Base-by-base conservation (phyloP, 116 monocot species). In the Dioscorea cayenensis region DNA sequence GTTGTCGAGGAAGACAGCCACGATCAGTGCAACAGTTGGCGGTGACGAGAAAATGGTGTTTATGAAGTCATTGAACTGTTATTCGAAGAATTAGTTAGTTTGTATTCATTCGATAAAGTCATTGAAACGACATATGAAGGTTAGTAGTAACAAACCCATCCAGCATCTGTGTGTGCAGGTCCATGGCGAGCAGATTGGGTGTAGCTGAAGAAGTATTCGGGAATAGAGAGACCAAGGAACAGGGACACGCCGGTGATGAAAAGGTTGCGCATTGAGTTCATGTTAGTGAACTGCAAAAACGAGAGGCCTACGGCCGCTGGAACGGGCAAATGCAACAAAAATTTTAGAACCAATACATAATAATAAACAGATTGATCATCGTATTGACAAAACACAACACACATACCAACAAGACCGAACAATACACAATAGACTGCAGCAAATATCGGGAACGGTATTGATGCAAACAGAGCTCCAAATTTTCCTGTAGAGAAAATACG, bases 251-350 rank as follows among this genome's bases (percentile, higher is more conserved):
- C 93, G 0, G 63, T 66, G 60, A 97, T 97, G 81, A 92, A 93
- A 69, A 90, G 87, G 76, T 88, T 97, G 49, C 97, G 80, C 93
- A 93, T 88, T 10, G 97, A 97, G 80, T 99, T 99, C 99, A 99
- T 99, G 85, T 99, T 99, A 49, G 99, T 99, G 83, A 99, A 99
- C 80, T 97, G 97, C 75, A 97, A 70, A 75, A 97, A 93, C 32
- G 97, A 97, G 14, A 97, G 92, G 16, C 97, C 97, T 51, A 93
- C 90, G 1, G 93, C 97, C 50, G 88, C 93, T 93, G 84, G 32
- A 63, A 61, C 27, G 49, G 68, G 9, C 14, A 49, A 62, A 62
- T 21, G 55, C 55, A 55, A 5, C 16, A n/a, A 14, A 5, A 51
- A 51, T 51, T 51, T 51, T 14, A 51, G 9, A 51, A 51, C 17